Conservation (phyloP, 2,329 filamentous ascomycete genomes). For the Pseudogymnoascus verrucosus region DNA sequence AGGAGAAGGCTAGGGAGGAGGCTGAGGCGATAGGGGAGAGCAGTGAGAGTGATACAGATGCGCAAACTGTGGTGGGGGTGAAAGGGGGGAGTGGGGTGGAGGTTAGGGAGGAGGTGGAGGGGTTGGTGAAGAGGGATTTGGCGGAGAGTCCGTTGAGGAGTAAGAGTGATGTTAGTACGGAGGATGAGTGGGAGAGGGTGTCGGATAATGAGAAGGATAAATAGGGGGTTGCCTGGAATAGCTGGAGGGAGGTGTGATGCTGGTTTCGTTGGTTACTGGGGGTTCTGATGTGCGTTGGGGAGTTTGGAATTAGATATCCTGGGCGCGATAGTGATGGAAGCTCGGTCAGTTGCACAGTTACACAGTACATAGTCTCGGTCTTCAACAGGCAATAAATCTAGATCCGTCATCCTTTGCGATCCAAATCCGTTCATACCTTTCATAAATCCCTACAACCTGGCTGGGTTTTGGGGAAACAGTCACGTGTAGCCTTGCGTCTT, state of each 20-base stretch:
- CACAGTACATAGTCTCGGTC: not conserved
- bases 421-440: not conserved
- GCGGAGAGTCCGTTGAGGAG: slow-evolving; percentile 31
- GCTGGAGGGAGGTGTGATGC: not conserved
- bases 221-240: slow-evolving; percentile 23
- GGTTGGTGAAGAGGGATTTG: slow-evolving; percentile 19
- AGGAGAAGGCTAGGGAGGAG: slow-evolving; percentile 33
- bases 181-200: slow-evolving; percentile 97
- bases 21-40: slow-evolving; percentile 28
- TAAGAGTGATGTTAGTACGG: slow-evolving; percentile 63
- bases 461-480: not conserved
- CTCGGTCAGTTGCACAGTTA: not conserved
- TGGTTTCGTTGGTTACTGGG: not conserved
- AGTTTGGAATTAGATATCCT: not conserved
- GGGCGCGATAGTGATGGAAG: not conserved
- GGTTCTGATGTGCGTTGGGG: not conserved
- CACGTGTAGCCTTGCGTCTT: not conserved
- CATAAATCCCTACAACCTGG: not conserved
- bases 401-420: not conserved
- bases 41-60: slow-evolving; percentile 36
- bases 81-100: slow-evolving; percentile 20
- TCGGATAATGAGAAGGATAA: slow-evolving; percentile 61
- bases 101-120: slow-evolving; percentile 10
- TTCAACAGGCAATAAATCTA: not conserved
- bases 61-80: slow-evolving; percentile 44